A percentile compares a stretch with the other conserved stretches of the same genome.
These are phyloP conservation scores for Coffea humblotiana DNA, from an alignment of 305 asterid species.

Conservation along the genomic window DNA sequence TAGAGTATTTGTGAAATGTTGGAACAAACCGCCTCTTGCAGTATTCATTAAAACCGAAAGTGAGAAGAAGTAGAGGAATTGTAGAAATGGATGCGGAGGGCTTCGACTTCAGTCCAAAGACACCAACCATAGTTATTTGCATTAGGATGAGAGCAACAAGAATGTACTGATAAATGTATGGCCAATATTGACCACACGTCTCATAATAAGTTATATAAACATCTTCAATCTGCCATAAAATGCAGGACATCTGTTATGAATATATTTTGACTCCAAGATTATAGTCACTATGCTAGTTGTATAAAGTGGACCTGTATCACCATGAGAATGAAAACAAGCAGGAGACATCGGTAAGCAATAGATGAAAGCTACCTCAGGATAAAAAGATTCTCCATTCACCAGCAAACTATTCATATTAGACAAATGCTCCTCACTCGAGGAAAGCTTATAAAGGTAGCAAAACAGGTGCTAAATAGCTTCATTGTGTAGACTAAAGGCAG, in stretches of 20 bases:
- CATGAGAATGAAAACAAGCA: background rate
- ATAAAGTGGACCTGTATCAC: background rate
- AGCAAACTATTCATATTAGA: too few species aligned
- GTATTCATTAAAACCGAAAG: slow-evolving; percentile 76
- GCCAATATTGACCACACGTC: slow-evolving; percentile 94
- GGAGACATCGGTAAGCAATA: background rate
- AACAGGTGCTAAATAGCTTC: background rate
- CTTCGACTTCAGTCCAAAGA: slow-evolving; percentile 87
- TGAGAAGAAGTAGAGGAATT: slow-evolving; percentile 69
- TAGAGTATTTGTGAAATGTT: slow-evolving; percentile 62
- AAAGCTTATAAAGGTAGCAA: background rate
- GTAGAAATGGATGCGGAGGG: slow-evolving; percentile 78
- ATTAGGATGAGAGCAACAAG: slow-evolving; percentile 66
- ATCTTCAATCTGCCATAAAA: slow-evolving; percentile 64
- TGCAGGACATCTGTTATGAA: background rate
- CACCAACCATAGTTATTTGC: slow-evolving; percentile 89
- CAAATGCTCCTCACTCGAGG: background rate
- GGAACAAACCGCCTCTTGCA: slow-evolving; percentile 90
- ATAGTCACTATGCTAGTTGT: background rate
- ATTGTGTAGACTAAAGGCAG: background rate
- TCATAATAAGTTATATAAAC: slow-evolving; percentile 83
- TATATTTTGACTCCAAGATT: background rate
- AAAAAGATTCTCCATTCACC: background rate
- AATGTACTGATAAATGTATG: slow-evolving; percentile 81
- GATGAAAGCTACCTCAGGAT: background rate